Conservation (phyloP, 257 asterid species). For the Przewalskia tangutica region DNA sequence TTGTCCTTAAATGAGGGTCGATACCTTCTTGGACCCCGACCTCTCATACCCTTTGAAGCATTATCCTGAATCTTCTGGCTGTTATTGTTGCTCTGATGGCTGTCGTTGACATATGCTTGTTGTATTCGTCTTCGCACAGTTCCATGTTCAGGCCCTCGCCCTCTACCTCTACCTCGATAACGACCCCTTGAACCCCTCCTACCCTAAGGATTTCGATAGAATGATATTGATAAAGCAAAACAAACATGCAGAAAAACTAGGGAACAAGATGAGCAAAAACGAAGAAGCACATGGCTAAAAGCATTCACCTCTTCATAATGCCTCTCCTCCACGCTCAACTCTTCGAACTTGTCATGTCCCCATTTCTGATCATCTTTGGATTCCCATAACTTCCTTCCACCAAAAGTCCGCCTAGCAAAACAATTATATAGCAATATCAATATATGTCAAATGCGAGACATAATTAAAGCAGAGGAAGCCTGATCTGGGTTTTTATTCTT, state of each 20-base stretch:
- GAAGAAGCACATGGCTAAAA: background rate
- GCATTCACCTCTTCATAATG: slow-evolving; percentile 55
- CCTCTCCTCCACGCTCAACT: slow-evolving; percentile 60
- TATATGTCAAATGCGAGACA: background rate
- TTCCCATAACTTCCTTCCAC: slow-evolving; percentile 91
- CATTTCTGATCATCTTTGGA: slow-evolving; percentile 89
- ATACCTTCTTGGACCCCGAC: slow-evolving; percentile 90
- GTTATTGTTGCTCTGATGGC: slow-evolving; percentile 26
- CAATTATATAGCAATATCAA: background rate
- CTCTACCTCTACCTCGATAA: slow-evolving; percentile 58
- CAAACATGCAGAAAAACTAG: background rate
- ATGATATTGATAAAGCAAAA: background rate
- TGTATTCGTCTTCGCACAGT: slow-evolving; percentile 45
- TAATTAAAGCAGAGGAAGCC: background rate
- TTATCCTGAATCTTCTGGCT: slow-evolving; percentile 24
- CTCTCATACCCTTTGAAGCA: slow-evolving; percentile 59
- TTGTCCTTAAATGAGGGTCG: slow-evolving; percentile 50
- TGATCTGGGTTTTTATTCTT: background rate
- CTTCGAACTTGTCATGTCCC: slow-evolving; percentile 99
- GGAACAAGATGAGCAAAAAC: slow-evolving; percentile 1
- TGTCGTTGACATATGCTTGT: slow-evolving; percentile 26
- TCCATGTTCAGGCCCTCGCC: slow-evolving; percentile 48
- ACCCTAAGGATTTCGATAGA: slow-evolving; percentile 30
- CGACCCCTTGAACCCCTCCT: slow-evolving; percentile 69
- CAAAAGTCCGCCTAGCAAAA: slow-evolving; percentile 57